Conservation (phyloP, 1,139 yeast species). For the Saccharomycopsis hybrid region DNA sequence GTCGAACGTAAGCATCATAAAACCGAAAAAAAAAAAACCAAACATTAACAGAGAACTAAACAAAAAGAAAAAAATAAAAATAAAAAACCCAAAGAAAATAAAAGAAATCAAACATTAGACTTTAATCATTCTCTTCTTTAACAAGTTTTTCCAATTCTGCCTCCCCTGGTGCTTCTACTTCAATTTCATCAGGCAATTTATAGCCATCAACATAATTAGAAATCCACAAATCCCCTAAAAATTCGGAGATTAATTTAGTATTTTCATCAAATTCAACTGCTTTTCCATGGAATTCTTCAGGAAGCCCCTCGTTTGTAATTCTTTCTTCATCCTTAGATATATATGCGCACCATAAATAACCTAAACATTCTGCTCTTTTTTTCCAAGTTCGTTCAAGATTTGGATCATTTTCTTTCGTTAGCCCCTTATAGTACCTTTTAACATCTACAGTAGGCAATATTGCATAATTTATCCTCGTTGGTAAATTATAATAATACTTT, state of each 20-base stretch:
- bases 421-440: not conserved
- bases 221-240: conserved; percentile 18
- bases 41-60: not conserved
- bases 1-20: not conserved
- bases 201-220: conserved; percentile 14
- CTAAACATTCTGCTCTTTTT: conserved; percentile 11
- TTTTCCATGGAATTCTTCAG: conserved; percentile 5
- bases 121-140: not conserved
- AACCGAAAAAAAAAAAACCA: not conserved
- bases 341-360: conserved; percentile 17
- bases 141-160: not conserved
- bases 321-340: conserved; percentile 10
- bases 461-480: conserved; percentile 10
- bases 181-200: conserved; percentile 10
- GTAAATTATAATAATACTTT: conserved; percentile 13
- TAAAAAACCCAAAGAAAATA: not conserved
- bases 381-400: conserved; percentile 11
- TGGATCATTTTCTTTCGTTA: not conserved
- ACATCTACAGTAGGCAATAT: conserved; percentile 13
- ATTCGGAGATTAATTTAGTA: conserved; percentile 5
- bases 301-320: not conserved
- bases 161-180: not conserved
- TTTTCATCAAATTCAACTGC: conserved; percentile 10
- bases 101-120: too few relatives aligned
- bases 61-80: not conserved